These are phyloP conservation scores for Dendrobium catenatum DNA, from an alignment of 106 monocot genomes.

Conservation along the genomic window DNA sequence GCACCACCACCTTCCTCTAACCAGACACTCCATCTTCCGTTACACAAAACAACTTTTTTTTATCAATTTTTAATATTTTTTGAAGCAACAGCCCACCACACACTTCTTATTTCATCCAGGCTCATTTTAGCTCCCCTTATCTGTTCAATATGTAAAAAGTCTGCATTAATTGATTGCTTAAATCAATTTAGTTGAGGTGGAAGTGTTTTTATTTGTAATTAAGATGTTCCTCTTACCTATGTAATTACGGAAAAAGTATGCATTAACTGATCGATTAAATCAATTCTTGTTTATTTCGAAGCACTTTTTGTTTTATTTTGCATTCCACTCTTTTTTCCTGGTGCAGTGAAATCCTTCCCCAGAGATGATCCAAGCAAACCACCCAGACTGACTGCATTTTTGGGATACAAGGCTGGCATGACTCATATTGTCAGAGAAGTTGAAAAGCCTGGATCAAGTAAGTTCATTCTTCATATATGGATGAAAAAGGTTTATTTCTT, in stretches of 20 bases:
- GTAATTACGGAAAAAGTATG: background rate
- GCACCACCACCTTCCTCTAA: too few relatives aligned
- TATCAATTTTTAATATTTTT: too few relatives aligned
- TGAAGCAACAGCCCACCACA: too few relatives aligned
- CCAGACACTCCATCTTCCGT: too few relatives aligned
- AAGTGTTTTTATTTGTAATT: too few relatives aligned
- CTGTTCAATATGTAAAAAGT: too few relatives aligned
- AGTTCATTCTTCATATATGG: constrained; percentile 2
- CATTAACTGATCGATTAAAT: background rate
- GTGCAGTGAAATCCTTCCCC: constrained; percentile 83
- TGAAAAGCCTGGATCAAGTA: constrained; percentile 84
- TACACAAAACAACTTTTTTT: too few relatives aligned
- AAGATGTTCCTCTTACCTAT: background rate
- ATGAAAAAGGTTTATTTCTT: background rate
- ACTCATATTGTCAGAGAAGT: constrained; percentile 83
- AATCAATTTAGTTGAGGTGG: too few relatives aligned
- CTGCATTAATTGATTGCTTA: too few relatives aligned
- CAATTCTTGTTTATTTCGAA: background rate
- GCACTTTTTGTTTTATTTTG: background rate
- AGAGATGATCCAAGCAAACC: constrained; percentile 59
- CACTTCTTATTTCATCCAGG: too few relatives aligned
- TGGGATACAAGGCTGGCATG: constrained; percentile 91
- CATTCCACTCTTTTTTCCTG: background rate
- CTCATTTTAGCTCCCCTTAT: too few relatives aligned
- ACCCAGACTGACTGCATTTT: constrained; percentile 60